phyloP scores from a whole-genome alignment of 208 protist species.

The Perkinsela sp. region DNA sequence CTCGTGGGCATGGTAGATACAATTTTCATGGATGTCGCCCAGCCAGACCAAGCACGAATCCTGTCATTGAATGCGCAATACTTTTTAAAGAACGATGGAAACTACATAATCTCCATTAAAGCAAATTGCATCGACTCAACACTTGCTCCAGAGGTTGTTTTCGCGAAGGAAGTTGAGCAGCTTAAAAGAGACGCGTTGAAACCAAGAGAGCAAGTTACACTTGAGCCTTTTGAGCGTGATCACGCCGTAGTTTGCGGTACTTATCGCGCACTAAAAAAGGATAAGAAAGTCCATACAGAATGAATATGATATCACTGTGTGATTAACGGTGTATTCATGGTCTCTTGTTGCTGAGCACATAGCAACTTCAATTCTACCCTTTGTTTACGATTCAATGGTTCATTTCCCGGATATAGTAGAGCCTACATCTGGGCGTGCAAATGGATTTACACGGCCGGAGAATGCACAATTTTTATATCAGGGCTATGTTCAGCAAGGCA shows the following conservation, averaged over 20 bases:
- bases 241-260: slow-evolving; percentile 83
- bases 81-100: slow-evolving; percentile 95
- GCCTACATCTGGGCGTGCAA: too few relatives aligned
- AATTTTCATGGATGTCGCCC: slow-evolving; percentile 99
- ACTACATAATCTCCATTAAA: slow-evolving; percentile 99
- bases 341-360: too few relatives aligned
- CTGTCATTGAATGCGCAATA: slow-evolving; percentile 91
- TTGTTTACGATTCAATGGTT: too few relatives aligned
- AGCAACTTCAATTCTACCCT: too few relatives aligned
- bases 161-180: slow-evolving; percentile 84
- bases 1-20: slow-evolving; percentile 93
- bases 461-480: too few relatives aligned
- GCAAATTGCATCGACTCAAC: slow-evolving; percentile 99
- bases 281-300: not conserved
- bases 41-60: slow-evolving; percentile 98
- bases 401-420: too few relatives aligned
- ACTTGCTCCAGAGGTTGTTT: slow-evolving; percentile 74
- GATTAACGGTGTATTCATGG: too few relatives aligned
- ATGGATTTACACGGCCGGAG: too few relatives aligned
- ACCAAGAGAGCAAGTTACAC: slow-evolving; percentile 85
- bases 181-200: slow-evolving; percentile 80
- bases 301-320: not conserved
- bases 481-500: too few relatives aligned
- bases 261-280: slow-evolving; percentile 32
- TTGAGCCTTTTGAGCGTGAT: slow-evolving; percentile 98